Evolutionary conservation across 768 basidiomycete species (phyloP), one percentile per base, ranked within the genome.

Genomic region (Trametes cingulata): DNA sequence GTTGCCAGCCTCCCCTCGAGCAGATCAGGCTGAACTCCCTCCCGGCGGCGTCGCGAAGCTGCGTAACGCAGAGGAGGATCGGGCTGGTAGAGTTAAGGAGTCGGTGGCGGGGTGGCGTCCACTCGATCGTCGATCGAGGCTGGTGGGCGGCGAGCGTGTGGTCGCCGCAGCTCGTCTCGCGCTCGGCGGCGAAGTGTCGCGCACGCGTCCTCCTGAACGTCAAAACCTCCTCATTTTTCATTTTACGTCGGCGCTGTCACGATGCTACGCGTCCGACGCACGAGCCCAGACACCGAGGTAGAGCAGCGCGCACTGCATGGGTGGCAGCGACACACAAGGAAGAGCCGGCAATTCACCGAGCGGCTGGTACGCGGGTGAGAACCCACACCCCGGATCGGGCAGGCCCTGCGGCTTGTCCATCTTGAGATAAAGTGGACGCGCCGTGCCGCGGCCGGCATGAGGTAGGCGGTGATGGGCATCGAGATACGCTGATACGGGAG

Each of bases 391-490:
- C 51, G 10, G 19, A 48, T 54, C 42, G 20, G 53, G 53, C 2
- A 10, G 42, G 29, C 17, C 55, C 58, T 59, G 58, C 58, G 58
- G 58, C 51, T 27, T 59, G 58, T 29, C 58, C 43, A 29, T 27
- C 10, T 46, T 17, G 14, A 37, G 58, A 14, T 45, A 39, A 24
- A 46, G 50, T 45, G 40, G 52, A 22, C n/a, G 41, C n/a, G 40
- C 22, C 17, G 29, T 47, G 58, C 58, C 52, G 59, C 52, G 52
- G 52, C 45, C 52, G 52, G 59, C 52, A 54, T 54, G 46, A 41
- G 47, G 40, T 41, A 47, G 43, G 50, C 29, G 49, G 43, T 53
- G 51, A 46, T 52, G 42, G 39, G 14, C 19, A 42, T 42, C 52
- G 45, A 48, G 59, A 49, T 54, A n/a, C n/a, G n/a, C n/a, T n/a